Percentiles rank a stretch among this genome's conserved stretches.
Evolutionary conservation across 1,139 yeast genomes (phyloP).

Genomic region (Spencermartinsiella ligniputridi): DNA sequence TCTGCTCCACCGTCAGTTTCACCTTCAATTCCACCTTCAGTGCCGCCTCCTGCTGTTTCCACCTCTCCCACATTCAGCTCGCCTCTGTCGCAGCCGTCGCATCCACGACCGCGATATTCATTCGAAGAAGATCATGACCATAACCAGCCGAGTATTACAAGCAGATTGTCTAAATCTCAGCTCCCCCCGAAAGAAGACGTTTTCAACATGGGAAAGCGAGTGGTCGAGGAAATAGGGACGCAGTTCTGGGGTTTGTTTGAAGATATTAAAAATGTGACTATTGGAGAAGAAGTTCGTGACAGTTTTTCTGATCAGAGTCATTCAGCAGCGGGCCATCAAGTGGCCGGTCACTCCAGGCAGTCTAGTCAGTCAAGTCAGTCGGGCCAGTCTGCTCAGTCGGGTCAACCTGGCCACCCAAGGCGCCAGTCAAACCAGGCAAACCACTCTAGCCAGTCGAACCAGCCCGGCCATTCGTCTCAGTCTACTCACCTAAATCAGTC

Average conservation of each 20-base stretch:
- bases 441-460: too few species aligned
- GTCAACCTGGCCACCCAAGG: background rate
- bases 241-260: conserved; percentile 36
- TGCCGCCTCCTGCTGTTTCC: background rate
- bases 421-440: too few species aligned
- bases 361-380: background rate
- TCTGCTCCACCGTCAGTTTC: conserved; percentile 3
- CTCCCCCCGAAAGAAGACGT: conserved; percentile 29
- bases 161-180: conserved; percentile 4
- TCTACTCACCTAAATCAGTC: too few species aligned
- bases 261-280: conserved; percentile 32
- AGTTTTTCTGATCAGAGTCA: conserved; percentile 6
- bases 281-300: conserved; percentile 28
- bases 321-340: too few species aligned
- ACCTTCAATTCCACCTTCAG: background rate
- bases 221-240: conserved; percentile 33
- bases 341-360: conserved; percentile 3
- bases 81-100: background rate
- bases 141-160: background rate
- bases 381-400: conserved; percentile 2
- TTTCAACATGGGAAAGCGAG: conserved; percentile 31
- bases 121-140: background rate
- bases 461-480: too few species aligned
- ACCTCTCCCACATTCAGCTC: background rate
- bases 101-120: background rate